Base-by-base conservation (phyloP, 495 filamentous ascomycete genomes). In the Melanomma pulvis-pyrius region DNA sequence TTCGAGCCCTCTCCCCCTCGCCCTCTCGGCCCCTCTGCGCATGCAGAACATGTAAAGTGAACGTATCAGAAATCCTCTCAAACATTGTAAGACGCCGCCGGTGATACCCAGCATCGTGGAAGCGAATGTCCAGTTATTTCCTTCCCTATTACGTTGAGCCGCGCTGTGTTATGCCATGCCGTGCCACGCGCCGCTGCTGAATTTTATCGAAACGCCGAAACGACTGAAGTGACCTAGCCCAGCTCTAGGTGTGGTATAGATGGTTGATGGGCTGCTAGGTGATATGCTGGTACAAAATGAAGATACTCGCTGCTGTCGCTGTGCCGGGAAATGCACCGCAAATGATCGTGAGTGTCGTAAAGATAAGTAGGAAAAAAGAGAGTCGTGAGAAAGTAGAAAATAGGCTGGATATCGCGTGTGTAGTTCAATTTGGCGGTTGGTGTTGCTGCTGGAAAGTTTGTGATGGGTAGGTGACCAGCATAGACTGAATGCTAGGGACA, bases 401-500 rank as follows among this genome's bases (percentile, higher is more conserved):
- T 58, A 44, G 13, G 55, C 51, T 51, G 41, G 56, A 19, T 46
- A 36, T 36, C 51, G 53, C 9, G 12, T 19, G 4, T 55, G 41
- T 46, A 21, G 25, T 24, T 44, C 25, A 25, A 21, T 13, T 11
- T 63, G 30, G 11, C 28, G 52, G 36, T 57, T 29, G 22, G 39
- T 12, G n/a, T 52, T 39, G 55, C n/a, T n/a, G n/a, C n/a, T n/a
- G n/a, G n/a, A n/a, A n/a, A n/a, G n/a, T n/a, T n/a, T 49, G 46
- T 19, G 51, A 34, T n/a, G 54, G 46, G 22, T 47, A 28, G 30
- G 52, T 30, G 41, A 29, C 12, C 1, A 73, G 64, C 65, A 73
- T 71, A 17, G 63, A 60, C 46, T 73, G 68, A 51, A 73, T 73
- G 65, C 68, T 71, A 17, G 63, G 68, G 0, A 67, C 61, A 8